Evolutionary conservation across 225 moss, liverwort and hornwort genomes (phyloP).

Genomic region (Polytrichum formosum): DNA sequence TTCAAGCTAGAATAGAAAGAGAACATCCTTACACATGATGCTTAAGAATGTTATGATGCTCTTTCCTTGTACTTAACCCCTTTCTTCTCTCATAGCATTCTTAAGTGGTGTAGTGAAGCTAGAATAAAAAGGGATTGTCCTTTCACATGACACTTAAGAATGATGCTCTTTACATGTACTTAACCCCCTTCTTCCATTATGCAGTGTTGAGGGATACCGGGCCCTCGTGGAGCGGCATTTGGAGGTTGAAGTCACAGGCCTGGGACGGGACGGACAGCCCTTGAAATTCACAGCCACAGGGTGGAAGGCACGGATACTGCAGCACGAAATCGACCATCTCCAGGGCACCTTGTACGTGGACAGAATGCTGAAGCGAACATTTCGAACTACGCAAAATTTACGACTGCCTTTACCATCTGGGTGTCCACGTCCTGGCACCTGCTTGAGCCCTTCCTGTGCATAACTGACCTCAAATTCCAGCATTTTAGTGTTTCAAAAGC

Average conservation of each 20-base stretch:
- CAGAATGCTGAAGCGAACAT: constrained; percentile 74
- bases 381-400: constrained; percentile 70
- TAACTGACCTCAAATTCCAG: not conserved
- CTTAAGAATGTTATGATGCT: too few species aligned
- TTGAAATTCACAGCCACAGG: constrained; percentile 64
- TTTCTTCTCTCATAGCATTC: too few species aligned
- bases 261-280: constrained; percentile 75
- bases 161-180: not conserved
- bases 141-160: not conserved
- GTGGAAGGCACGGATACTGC: constrained; percentile 93
- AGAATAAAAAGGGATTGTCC: too few species aligned
- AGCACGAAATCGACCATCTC: constrained; percentile 88
- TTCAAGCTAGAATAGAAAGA: too few species aligned
- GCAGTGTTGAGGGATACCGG: constrained; percentile 81
- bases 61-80: too few species aligned
- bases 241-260: constrained; percentile 84
- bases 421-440: constrained; percentile 71
- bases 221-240: constrained; percentile 84
- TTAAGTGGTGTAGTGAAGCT: too few species aligned
- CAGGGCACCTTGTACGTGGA: constrained; percentile 77
- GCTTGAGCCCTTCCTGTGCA: constrained; percentile 24
- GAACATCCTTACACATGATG: too few species aligned
- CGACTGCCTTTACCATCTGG: constrained; percentile 74
- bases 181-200: not conserved
- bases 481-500: too few species aligned